Evolutionary conservation across 1,284 basidiomycete genomes (phyloP).

Genomic region (Moesziomyces parantarcticus): DNA sequence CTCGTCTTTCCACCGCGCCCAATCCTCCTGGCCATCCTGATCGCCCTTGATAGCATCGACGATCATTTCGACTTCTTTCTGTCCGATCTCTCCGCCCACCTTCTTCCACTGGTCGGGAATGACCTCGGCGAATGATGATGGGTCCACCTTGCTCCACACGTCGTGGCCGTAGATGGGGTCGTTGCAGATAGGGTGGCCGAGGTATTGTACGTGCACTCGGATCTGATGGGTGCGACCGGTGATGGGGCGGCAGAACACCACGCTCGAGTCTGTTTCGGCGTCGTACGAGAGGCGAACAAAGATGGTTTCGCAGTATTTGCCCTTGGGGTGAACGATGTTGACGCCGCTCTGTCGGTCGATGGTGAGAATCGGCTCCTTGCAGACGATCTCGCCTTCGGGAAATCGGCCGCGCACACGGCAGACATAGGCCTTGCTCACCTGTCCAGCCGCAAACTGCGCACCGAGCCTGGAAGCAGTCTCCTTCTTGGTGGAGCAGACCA

Average conservation of each 20-base stretch:
- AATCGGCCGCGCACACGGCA: conserved; percentile 47
- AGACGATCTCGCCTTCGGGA: conserved; percentile 78
- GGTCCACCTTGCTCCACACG: conserved; percentile 62
- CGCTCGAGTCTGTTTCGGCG: conserved; percentile 81
- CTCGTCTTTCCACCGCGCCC: conserved; percentile 66
- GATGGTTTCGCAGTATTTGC: conserved; percentile 79
- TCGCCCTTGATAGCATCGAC: conserved; percentile 63
- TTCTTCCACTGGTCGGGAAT: conserved; percentile 60
- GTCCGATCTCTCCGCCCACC: conserved; percentile 59
- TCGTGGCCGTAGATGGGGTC: conserved; percentile 68
- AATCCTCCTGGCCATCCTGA: conserved; percentile 65
- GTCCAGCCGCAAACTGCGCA: conserved; percentile 71
- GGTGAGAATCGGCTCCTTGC: conserved; percentile 87
- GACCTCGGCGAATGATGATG: conserved; percentile 46
- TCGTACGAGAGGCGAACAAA: conserved; percentile 90
- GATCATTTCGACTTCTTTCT: conserved; percentile 59
- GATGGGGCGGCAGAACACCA: conserved; percentile 79
- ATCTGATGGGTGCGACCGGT: conserved; percentile 84
- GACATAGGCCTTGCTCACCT: conserved; percentile 74
- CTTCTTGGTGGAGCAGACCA: conserved; percentile 88
- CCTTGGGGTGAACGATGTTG: conserved; percentile 77
- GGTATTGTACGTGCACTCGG: conserved; percentile 92
- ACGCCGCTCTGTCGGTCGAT: conserved; percentile 95
- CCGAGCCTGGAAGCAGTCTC: conserved; percentile 78
- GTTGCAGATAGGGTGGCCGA: conserved; percentile 87